Conservation (phyloP, 371 early-diverging fungal species). For the Dinochytrium kinnereticum region DNA sequence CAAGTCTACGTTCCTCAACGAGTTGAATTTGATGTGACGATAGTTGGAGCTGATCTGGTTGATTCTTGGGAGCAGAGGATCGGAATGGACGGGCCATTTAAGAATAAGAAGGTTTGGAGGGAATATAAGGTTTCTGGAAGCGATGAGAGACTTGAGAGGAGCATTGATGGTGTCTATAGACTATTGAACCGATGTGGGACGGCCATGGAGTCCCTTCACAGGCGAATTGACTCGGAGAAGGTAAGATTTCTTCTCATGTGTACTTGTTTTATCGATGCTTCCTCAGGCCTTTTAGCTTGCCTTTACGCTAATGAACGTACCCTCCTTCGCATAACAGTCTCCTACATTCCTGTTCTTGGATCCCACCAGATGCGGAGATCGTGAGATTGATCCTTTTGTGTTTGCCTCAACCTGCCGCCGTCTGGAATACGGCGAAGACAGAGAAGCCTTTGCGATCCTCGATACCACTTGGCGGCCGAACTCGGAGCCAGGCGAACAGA, state of each 20-base stretch:
- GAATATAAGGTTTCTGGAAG: slow-evolving; percentile 28
- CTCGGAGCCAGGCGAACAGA: slow-evolving; percentile 22
- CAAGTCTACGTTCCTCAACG: slow-evolving; percentile 29
- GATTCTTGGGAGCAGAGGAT: slow-evolving; percentile 45
- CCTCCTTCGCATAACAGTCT: background rate
- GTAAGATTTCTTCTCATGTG: background rate
- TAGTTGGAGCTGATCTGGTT: slow-evolving; percentile 35
- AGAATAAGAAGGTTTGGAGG: slow-evolving; percentile 31
- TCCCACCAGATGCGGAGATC: slow-evolving; percentile 34
- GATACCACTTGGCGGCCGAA: slow-evolving; percentile 43
- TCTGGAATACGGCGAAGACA: slow-evolving; percentile 35
- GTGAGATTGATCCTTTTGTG: slow-evolving; percentile 39
- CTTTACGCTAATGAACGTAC: background rate
- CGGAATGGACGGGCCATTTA: slow-evolving; percentile 36
- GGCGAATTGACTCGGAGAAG: slow-evolving; percentile 1
- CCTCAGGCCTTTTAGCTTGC: too few relatives aligned
- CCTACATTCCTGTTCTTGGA: slow-evolving; percentile 45
- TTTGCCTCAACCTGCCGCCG: slow-evolving; percentile 36
- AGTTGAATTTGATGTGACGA: slow-evolving; percentile 26
- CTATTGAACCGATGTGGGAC: slow-evolving; percentile 44
- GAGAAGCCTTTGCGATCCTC: slow-evolving; percentile 30
- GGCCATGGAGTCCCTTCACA: slow-evolving; percentile 43
- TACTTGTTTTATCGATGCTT: too few relatives aligned
- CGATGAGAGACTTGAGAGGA: slow-evolving; percentile 9
- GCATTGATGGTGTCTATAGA: slow-evolving; percentile 28